Conservation (phyloP, 2,329 filamentous ascomycete genomes). For the Neonectria magnoliae region DNA sequence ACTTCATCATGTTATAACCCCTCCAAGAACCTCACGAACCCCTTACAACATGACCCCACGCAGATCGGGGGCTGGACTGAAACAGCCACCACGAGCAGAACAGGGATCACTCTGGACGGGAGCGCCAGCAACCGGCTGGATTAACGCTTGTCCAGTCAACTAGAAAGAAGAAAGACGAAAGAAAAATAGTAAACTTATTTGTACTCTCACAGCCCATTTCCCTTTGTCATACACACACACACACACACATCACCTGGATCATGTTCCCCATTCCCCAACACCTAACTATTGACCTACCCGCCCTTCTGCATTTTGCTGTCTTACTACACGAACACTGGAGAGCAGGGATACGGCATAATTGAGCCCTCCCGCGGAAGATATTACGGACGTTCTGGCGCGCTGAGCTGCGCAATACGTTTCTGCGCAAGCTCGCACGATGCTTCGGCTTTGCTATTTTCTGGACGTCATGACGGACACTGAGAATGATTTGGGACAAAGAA, state of each 20-base stretch:
- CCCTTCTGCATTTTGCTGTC: constrained; percentile 32
- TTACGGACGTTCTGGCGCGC: constrained; percentile 10
- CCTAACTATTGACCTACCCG: constrained; percentile 19
- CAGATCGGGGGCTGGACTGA: constrained; percentile 16
- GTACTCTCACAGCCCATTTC: constrained; percentile 33
- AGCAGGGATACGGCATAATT: constrained; percentile 23
- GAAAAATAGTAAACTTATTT: constrained; percentile 36
- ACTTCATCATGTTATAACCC: constrained; percentile 36
- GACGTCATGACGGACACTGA: constrained; percentile 6
- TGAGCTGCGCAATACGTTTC: constrained; percentile 5
- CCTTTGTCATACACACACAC: constrained; percentile 37
- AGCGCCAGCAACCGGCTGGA: constrained; percentile 18
- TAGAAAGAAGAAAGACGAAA: constrained; percentile 28
- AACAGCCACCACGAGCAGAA: constrained; percentile 25
- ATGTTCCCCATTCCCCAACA: constrained; percentile 31
- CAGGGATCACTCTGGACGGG: constrained; percentile 18
- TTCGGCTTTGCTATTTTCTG: constrained; percentile 6
- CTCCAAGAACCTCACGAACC: constrained; percentile 35
- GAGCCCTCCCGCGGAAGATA: constrained; percentile 8
- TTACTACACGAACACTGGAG: constrained; percentile 37
- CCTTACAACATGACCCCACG: constrained; percentile 21
- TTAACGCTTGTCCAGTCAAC: constrained; percentile 21
- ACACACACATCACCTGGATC: constrained; percentile 34
- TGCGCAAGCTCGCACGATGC: background rate
- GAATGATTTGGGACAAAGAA: constrained; percentile 15